Evolutionary conservation across 331 rosid genomes (phyloP).

Genomic region (Telfairia occidentalis): DNA sequence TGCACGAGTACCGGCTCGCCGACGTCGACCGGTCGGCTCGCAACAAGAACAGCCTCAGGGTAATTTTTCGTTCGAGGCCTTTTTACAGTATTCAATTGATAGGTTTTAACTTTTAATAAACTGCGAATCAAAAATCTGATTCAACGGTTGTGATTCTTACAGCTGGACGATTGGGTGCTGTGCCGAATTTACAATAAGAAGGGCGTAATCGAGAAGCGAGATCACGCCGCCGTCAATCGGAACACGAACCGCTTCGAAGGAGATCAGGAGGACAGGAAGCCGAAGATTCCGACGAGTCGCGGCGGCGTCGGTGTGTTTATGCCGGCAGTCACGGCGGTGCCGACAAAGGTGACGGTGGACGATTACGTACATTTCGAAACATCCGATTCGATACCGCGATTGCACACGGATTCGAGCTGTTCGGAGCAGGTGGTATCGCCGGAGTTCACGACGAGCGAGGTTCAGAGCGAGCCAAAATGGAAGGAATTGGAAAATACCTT

Average conservation of each 20-base stretch:
- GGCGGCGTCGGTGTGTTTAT: not conserved
- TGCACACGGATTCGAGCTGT: conserved; percentile 91
- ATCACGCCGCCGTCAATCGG: not conserved
- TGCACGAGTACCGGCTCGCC: conserved; percentile 20
- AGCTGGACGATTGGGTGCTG: conserved; percentile 20
- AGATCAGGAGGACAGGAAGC: conserved; percentile 57
- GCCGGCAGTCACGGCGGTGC: not conserved
- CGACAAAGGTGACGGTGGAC: conserved; percentile 3
- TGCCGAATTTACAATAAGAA: conserved; percentile 21
- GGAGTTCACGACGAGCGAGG: conserved; percentile 66
- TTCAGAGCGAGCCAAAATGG: conserved; percentile 92
- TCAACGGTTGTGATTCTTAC: not conserved
- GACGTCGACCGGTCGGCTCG: conserved; percentile 18
- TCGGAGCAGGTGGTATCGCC: conserved; percentile 98
- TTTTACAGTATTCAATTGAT: too few relatives aligned
- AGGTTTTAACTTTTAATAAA: too few relatives aligned
- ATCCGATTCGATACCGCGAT: conserved; percentile 74
- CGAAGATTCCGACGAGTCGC: conserved; percentile 17
- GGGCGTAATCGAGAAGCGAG: not conserved
- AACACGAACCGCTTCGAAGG: conserved; percentile 20
- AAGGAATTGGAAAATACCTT: conserved; percentile 63
- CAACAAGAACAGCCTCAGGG: conserved; percentile 14
- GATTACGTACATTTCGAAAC: conserved; percentile 52
- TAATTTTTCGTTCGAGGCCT: not conserved
- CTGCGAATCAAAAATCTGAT: not conserved